Percentiles rank a stretch among this genome's conserved stretches.
These are phyloP conservation scores for Amphicarpaea edgeworthii DNA, from an alignment of 306 rosid genomes.

Conservation along the genomic window DNA sequence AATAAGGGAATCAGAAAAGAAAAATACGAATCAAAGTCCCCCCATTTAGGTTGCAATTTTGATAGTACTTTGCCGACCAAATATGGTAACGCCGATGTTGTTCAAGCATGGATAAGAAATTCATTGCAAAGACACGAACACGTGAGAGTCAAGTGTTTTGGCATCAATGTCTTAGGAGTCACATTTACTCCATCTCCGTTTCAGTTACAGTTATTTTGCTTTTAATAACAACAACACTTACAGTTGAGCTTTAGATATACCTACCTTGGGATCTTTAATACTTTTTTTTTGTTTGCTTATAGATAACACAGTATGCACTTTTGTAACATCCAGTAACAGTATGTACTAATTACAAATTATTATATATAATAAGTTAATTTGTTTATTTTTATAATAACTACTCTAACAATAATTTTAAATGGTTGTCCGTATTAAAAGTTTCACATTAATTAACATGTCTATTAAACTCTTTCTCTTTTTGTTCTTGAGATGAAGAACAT, in stretches of 20 bases:
- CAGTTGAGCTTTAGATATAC: constrained; percentile 5
- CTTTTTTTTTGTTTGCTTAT: constrained; percentile 19
- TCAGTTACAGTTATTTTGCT: constrained; percentile 37
- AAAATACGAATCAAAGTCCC: constrained; percentile 31
- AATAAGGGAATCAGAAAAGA: constrained; percentile 49
- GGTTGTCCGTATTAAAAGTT: no score
- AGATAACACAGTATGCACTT: no score
- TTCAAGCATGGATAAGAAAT: constrained; percentile 44
- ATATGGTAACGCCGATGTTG: constrained; percentile 31
- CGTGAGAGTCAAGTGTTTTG: constrained; percentile 51
- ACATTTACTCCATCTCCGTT: constrained; percentile 47
- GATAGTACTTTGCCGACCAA: constrained; percentile 50
- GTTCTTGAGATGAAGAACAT: neutral
- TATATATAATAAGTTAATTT: no score
- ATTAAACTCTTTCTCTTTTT: no score
- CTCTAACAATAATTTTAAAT: no score
- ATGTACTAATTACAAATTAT: no score
- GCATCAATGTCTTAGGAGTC: constrained; percentile 52
- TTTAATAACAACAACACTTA: neutral
- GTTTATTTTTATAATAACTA: no score
- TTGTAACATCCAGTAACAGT: no score
- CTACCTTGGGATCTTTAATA: constrained; percentile 10
- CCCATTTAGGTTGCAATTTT: constrained; percentile 51
- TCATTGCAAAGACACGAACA: constrained; percentile 54
- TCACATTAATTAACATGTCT: no score